Evolutionary conservation across 2,329 filamentous ascomycete species (phyloP), one percentile per base, ranked within the genome.

Genomic region (Parascedosporium putredinis): DNA sequence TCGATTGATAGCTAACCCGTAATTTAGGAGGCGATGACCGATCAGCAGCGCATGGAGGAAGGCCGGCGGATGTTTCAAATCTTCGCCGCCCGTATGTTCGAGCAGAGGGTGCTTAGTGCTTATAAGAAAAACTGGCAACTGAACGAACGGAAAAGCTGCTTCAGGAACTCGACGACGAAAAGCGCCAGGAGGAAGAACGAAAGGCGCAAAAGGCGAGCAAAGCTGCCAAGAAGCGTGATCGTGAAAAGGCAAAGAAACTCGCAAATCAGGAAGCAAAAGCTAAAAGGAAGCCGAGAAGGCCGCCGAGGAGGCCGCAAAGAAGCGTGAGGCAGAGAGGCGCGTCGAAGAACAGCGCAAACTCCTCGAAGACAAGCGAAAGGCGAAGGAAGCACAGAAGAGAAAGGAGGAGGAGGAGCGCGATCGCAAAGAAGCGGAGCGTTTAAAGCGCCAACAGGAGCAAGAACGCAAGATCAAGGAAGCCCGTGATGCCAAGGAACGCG

Each of bases 21-120:
- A 8, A 9, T 38, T 6, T 47, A 97, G 91, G 90, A 95, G 64
- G 82, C 85, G 56, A 93, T 97, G 88, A 96, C 89, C 47, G 91
- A 97, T 72, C 88, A 95, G 70, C 90, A 97, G 72, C 86, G 93
- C 54, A 97, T 98, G 93, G 90, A 97, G 65, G 93, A 98, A 73
- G 93, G 93, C 53, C 82, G 93, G 51, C 79, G 91, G 58, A 98
- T 98, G 93, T 98, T 98, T 64, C 93, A 98, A 66, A 97, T 98
- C 65, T 98, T 98, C 67, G 93, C 93, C 53, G 93, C 93, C 51
- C 83, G 93, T 55, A 98, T 98, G 93, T 98, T 98, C 66, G 93
- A 98, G 70, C 93, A 98, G 66, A 79, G 93, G 55, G 93, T 98
- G 20, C 75, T 98, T 52, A 91, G 87, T 38, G 93, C 93, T n/a